These are phyloP conservation scores for Annona cherimola DNA, from an alignment of 164 flowering plant genomes.

Conservation along the genomic window DNA sequence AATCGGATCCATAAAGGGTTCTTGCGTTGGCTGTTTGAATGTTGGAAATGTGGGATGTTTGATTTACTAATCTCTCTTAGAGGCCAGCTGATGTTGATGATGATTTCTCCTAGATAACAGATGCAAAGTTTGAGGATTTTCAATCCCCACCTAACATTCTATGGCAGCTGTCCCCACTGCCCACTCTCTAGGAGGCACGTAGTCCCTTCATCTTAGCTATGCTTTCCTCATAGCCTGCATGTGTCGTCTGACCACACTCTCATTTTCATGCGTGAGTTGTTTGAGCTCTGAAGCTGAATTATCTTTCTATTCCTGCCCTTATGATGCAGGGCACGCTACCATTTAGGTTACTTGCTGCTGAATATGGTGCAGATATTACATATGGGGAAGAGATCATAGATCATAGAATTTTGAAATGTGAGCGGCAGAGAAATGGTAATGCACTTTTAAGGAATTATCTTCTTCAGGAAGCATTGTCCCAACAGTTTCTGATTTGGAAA, in stretches of 20 bases:
- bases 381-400: constrained; percentile 96
- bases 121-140: too few species aligned
- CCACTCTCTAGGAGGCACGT: neutral
- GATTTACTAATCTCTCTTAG: too few species aligned
- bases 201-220: neutral
- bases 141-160: too few species aligned
- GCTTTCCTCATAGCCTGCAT: neutral
- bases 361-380: constrained; percentile 89
- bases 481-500: neutral
- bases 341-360: constrained; percentile 68
- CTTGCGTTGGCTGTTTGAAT: too few species aligned
- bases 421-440: constrained; percentile 66
- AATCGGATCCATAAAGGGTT: too few species aligned
- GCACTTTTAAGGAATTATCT: neutral
- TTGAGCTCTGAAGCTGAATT: neutral
- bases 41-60: too few species aligned
- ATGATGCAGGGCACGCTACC: constrained; percentile 72
- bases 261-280: neutral
- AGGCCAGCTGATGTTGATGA: too few species aligned
- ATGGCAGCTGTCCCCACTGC: too few species aligned
- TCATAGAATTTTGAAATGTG: constrained; percentile 79
- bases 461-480: neutral
- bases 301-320: neutral
- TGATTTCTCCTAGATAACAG: too few species aligned
- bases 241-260: neutral